These are phyloP conservation scores for Plectosphaerella sp. DNA, from an alignment of 2,329 filamentous ascomycete genomes.

Conservation along the genomic window DNA sequence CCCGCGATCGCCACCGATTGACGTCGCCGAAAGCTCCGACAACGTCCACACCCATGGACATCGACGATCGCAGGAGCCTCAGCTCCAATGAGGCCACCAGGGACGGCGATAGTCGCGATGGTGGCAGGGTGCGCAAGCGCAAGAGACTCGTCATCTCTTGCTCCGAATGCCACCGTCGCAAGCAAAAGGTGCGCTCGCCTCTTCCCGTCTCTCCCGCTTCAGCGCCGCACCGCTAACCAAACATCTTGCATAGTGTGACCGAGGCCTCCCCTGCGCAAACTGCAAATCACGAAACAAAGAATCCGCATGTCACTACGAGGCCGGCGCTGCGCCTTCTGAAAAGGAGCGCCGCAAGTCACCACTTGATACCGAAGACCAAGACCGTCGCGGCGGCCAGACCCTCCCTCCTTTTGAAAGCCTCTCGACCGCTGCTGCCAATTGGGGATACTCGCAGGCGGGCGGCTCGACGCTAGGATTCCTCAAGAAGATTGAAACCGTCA, in stretches of 20 bases:
- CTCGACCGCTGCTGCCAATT: slow-evolving; percentile 38
- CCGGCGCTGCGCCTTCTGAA: slow-evolving; percentile 34
- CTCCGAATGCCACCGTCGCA: slow-evolving; percentile 59
- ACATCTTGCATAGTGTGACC: slow-evolving; percentile 46
- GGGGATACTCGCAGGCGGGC: slow-evolving; percentile 49
- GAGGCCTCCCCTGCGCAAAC: slow-evolving; percentile 55
- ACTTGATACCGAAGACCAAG: slow-evolving; percentile 6
- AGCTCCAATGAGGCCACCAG: slow-evolving; percentile 3
- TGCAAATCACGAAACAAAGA: slow-evolving; percentile 54
- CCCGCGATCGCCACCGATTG: too few relatives aligned
- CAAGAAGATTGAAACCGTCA: slow-evolving; percentile 46
- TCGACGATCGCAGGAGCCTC: neutral
- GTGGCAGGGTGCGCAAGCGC: slow-evolving; percentile 38
- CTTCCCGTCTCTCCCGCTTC: neutral
- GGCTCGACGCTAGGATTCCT: slow-evolving; percentile 52
- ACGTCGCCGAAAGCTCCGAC: neutral
- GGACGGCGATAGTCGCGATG: neutral
- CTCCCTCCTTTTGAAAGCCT: slow-evolving; percentile 25
- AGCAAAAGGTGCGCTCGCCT: slow-evolving; percentile 43
- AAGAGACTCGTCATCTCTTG: slow-evolving; percentile 59
- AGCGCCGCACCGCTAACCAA: neutral
- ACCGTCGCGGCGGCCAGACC: slow-evolving; percentile 11
- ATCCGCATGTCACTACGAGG: slow-evolving; percentile 53
- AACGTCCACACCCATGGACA: neutral
- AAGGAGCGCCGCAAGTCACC: slow-evolving; percentile 27